Conservation (phyloP, 768 basidiomycete species). For the Leccinum disarticulatum region DNA sequence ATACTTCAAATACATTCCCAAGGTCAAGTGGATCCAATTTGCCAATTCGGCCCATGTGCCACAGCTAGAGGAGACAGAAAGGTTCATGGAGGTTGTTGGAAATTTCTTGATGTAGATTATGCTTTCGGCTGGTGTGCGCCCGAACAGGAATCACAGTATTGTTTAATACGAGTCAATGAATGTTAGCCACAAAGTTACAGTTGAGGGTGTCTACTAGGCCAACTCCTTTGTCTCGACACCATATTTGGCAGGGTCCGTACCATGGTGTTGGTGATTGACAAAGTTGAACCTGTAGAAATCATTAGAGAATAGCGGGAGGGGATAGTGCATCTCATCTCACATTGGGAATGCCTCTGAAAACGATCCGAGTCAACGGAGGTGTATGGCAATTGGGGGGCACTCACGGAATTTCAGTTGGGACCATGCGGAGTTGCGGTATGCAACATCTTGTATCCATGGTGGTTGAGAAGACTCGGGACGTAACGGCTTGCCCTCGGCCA, state of each 20-base stretch:
- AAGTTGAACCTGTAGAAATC: constrained; percentile 80
- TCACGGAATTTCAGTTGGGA: constrained; percentile 91
- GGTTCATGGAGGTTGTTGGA: constrained; percentile 34
- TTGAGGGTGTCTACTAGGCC: constrained; percentile 18
- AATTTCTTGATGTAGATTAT: constrained; percentile 26
- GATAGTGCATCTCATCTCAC: constrained; percentile 40
- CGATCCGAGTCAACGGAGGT: constrained; percentile 12
- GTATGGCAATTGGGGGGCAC: constrained; percentile 29
- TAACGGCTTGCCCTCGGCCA: constrained; percentile 75
- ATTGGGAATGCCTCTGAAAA: constrained; percentile 69
- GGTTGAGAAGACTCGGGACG: constrained; percentile 85
- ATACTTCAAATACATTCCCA: constrained; percentile 33
- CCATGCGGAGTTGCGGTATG: constrained; percentile 85
- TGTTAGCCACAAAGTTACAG: constrained; percentile 9
- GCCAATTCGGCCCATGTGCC: constrained; percentile 36
- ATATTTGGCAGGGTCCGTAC: constrained; percentile 83
- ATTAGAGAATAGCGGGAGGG: constrained; percentile 9
- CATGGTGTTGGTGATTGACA: constrained; percentile 87
- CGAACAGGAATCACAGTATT: background rate
- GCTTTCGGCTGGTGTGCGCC: background rate
- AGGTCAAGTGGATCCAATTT: constrained; percentile 39
- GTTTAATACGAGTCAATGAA: background rate
- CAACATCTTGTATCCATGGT: constrained; percentile 82
- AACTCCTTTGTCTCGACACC: constrained; percentile 37
- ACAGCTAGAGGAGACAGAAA: constrained; percentile 39